Conservation (phyloP, 805 yeast species). For the Suhomyces xylopsoci region DNA sequence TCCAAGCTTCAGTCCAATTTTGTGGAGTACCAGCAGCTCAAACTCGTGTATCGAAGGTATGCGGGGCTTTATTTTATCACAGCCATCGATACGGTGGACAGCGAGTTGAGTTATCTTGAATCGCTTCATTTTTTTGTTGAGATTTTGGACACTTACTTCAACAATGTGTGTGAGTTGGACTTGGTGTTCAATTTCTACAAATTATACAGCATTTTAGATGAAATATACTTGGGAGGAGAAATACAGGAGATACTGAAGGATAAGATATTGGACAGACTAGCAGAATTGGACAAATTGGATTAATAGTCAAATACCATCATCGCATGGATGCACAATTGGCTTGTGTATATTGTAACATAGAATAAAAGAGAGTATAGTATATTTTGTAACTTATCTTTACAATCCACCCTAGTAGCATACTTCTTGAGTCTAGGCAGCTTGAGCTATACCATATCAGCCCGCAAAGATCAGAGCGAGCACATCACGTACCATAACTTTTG, state of each 20-base stretch:
- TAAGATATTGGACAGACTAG: constrained; percentile 60
- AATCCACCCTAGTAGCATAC: no score
- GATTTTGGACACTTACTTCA: constrained; percentile 78
- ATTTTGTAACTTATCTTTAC: no score
- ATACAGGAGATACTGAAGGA: constrained; percentile 79
- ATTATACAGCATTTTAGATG: constrained; percentile 79
- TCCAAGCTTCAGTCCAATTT: constrained; percentile 80
- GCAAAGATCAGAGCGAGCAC: no score
- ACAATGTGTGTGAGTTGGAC: constrained; percentile 91
- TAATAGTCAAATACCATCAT: constrained; percentile 13
- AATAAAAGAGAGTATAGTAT: background rate
- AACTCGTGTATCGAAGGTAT: constrained; percentile 81
- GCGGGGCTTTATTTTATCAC: constrained; percentile 90
- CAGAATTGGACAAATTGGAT: constrained; percentile 60
- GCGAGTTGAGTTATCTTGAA: constrained; percentile 79
- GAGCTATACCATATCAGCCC: no score
- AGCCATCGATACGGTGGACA: constrained; percentile 75
- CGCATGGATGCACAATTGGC: background rate
- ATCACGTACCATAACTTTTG: no score
- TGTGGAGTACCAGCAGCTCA: constrained; percentile 56
- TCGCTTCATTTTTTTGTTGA: constrained; percentile 87
- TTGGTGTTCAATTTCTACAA: constrained; percentile 88
- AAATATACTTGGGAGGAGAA: constrained; percentile 87
- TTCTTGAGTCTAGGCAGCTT: no score
- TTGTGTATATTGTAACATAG: background rate